phyloP scores from a whole-genome alignment of 1,284 basidiomycete genomes.

The Cryptococcus maquisensis region DNA sequence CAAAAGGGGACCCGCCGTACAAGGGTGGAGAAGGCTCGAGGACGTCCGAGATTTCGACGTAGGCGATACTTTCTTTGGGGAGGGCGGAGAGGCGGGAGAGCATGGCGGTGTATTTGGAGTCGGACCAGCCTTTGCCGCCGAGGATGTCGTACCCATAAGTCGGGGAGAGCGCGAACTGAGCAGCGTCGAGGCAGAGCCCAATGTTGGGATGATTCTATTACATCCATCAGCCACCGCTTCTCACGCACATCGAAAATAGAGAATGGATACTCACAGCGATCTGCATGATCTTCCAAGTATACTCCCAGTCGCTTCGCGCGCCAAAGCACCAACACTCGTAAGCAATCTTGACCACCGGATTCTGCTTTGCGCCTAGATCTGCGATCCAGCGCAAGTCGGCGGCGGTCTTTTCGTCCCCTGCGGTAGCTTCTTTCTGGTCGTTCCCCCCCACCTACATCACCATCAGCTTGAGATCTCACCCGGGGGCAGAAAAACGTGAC shows the following conservation, averaged over 20 bases:
- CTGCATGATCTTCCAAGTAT: conserved; percentile 18
- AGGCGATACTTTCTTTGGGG: conserved; percentile 17
- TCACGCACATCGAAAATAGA: too few relatives aligned
- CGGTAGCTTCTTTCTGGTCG: conserved; percentile 15
- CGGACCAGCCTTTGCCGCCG: conserved; percentile 11
- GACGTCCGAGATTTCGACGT: conserved; percentile 19
- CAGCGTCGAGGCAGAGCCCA: conserved; percentile 20
- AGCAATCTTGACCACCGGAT: conserved; percentile 17
- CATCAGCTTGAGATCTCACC: background rate
- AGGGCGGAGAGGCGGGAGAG: conserved; percentile 8
- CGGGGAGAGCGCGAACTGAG: conserved; percentile 15
- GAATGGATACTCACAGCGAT: conserved; percentile 6
- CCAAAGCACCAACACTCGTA: conserved; percentile 21
- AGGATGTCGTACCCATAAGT: conserved; percentile 13
- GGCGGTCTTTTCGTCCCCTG: conserved; percentile 6
- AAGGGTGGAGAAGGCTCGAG: conserved; percentile 9
- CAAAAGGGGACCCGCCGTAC: background rate
- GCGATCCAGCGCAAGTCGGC: conserved; percentile 21
- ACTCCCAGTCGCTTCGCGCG: conserved; percentile 13
- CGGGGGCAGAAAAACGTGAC: background rate
- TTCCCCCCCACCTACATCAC: conserved; percentile 19
- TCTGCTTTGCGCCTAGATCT: conserved; percentile 10
- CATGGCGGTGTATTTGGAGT: conserved; percentile 5
- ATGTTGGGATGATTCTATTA: conserved; percentile 17
- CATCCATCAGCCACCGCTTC: background rate